Evolutionary conservation across 768 basidiomycete species (phyloP).

Genomic region (Mycena metata): DNA sequence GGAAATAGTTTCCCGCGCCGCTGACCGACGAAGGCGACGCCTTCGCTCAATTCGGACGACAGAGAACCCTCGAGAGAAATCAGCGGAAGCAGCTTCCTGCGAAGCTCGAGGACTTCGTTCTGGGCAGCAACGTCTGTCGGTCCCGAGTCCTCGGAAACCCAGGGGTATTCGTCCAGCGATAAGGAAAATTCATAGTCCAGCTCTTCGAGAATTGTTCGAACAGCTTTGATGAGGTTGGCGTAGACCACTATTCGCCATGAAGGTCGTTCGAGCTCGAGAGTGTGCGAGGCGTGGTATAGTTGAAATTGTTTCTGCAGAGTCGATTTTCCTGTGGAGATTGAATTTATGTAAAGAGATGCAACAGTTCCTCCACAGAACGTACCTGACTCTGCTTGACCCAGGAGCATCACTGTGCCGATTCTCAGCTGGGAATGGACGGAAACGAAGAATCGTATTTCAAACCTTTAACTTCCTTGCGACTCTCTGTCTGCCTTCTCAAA

Average conservation of each 20-base stretch:
- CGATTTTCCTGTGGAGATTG: constrained; percentile 70
- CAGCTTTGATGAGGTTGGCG: constrained; percentile 86
- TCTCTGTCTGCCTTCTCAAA: constrained; percentile 59
- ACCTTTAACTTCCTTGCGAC: constrained; percentile 70
- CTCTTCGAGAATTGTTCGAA: constrained; percentile 81
- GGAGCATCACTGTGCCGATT: constrained; percentile 68
- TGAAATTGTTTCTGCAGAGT: constrained; percentile 90
- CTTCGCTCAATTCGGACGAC: constrained; percentile 76
- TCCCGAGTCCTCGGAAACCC: constrained; percentile 40
- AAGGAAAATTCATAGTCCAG: constrained; percentile 64
- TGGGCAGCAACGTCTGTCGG: constrained; percentile 40
- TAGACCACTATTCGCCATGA: constrained; percentile 87
- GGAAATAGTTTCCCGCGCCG: constrained; percentile 76
- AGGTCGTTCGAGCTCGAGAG: constrained; percentile 77
- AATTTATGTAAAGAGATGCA: neutral
- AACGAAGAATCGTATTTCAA: constrained; percentile 13
- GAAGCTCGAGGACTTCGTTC: constrained; percentile 65
- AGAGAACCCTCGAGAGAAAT: constrained; percentile 77
- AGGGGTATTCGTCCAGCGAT: constrained; percentile 40
- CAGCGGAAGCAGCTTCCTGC: constrained; percentile 71
- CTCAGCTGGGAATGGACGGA: constrained; percentile 9
- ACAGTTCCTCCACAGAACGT: neutral
- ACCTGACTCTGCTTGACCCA: constrained; percentile 84
- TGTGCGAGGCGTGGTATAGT: constrained; percentile 79
- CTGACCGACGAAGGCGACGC: constrained; percentile 71